phyloP scores from a whole-genome alignment of 2,329 filamentous ascomycete genomes.

The Penicillium sp. region DNA sequence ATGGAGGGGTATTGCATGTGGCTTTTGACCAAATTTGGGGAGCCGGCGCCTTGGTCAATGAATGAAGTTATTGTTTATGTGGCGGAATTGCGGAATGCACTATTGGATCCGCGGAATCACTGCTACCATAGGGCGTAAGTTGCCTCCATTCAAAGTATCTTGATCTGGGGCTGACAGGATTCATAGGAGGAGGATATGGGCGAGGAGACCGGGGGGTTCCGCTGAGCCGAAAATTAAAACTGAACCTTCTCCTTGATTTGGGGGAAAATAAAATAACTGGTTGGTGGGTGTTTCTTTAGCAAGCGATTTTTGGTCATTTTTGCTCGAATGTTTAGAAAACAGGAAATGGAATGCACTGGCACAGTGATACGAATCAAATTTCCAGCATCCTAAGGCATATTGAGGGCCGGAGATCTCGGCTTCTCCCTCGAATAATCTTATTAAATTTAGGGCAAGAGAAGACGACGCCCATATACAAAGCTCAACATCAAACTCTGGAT shows the following conservation, averaged over 20 bases:
- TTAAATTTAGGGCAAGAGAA: too few species aligned
- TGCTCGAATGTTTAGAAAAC: neutral
- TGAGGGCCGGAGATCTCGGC: too few species aligned
- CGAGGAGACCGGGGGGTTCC: neutral
- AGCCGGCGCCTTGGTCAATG: constrained; percentile 10
- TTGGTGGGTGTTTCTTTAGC: neutral
- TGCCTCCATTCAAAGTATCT: neutral
- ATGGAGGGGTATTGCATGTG: constrained; percentile 24
- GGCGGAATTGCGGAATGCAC: constrained; percentile 5
- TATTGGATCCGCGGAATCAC: neutral
- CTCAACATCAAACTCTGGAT: too few species aligned
- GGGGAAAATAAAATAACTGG: neutral
- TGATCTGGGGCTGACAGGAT: neutral
- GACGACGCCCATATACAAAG: too few species aligned
- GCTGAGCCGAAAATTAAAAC: neutral
- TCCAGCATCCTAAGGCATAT: too few species aligned
- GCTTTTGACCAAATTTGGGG: constrained; percentile 19
- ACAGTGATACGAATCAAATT: neutral
- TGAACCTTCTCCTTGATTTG: neutral
- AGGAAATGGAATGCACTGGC: neutral
- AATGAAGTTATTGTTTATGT: constrained; percentile 5
- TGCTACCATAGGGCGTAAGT: constrained; percentile 4
- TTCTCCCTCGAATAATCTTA: too few species aligned
- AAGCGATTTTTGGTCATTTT: neutral
- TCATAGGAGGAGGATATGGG: constrained; percentile 2